Evolutionary conservation across 2,329 filamentous ascomycete genomes (phyloP), one percentile per base, ranked within the genome.

Genomic region (Teratosphaeria zuluensis): DNA sequence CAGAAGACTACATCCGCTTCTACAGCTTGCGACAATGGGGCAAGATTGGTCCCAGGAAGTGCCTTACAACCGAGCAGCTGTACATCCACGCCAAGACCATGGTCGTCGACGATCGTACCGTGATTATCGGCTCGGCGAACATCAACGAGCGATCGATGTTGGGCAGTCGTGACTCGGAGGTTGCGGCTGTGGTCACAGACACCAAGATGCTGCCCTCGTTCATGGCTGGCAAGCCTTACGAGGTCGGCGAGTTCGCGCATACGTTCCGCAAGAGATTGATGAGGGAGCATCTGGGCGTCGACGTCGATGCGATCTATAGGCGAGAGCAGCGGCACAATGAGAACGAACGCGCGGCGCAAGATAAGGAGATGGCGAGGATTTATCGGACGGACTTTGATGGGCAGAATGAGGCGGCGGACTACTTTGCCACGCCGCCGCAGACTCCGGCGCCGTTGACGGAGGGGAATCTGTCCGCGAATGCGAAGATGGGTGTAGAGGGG

Each of bases 71-170:
- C 0, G 94, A 99, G 72, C 94, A 97, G 75, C 82, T 99, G 11
- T 99, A 99, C 71, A 97, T 99, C 59, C 94, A 99, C 69, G 94
- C 94, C 61, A 99, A 99, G 75, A 88, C 88, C 64, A 97, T 97
- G 80, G 83, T 99, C 58, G 92, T 96, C 4, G 94, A 99, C 72
- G 94, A 99, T 69, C 85, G 92, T 35, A 84, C 94, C 59, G 92
- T 88, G 21, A 85, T 99, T 61, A 99, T 99, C 66, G 94, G 94
- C 19, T 97, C 92, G 53, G 94, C 94, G 56, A 99, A 99, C 71
- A 97, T 99, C 78, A 99, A 99, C 68, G 94, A 99, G 74, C 86
- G 94, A 53, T 97, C 92, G 6, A 91, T 97, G 90, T 74, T 96
- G 61, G 94, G 94, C 8, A 87, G 84, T 54, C 84, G 94, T 68